Percentiles rank a stretch among this genome's conserved stretches.
Conservation (phyloP, 2,329 filamentous ascomycete genomes). For the Talaromyces sp. region DNA sequence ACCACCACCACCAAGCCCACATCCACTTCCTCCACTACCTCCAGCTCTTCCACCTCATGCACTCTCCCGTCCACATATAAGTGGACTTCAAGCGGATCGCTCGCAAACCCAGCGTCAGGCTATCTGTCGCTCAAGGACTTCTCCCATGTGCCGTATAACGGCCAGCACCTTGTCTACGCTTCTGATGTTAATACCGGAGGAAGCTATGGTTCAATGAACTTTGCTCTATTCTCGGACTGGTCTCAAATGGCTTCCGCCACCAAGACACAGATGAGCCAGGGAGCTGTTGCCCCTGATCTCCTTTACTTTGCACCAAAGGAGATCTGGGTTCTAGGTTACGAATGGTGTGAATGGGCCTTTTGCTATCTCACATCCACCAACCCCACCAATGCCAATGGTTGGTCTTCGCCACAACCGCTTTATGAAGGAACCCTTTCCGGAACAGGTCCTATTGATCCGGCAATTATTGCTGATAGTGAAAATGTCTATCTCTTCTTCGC, state of each 20-base stretch:
- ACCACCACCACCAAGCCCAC: not conserved
- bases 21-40: not conserved
- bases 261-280: slow-evolving; percentile 51
- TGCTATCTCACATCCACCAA: slow-evolving; percentile 59
- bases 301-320: slow-evolving; percentile 62
- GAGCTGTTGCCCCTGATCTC: slow-evolving; percentile 58
- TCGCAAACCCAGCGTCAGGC: slow-evolving; percentile 53
- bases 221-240: slow-evolving; percentile 55
- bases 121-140: slow-evolving; percentile 64
- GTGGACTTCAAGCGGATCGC: slow-evolving; percentile 53
- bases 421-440: slow-evolving; percentile 54
- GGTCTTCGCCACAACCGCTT: slow-evolving; percentile 54
- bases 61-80: slow-evolving; percentile 54
- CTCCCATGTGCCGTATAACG: slow-evolving; percentile 54
- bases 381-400: slow-evolving; percentile 57
- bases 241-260: slow-evolving; percentile 49
- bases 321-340: slow-evolving; percentile 63
- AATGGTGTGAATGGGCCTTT: slow-evolving; percentile 61
- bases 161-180: slow-evolving; percentile 60
- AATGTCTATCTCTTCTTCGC: slow-evolving; percentile 68
- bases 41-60: slow-evolving; percentile 35
- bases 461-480: slow-evolving; percentile 58
- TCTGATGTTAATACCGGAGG: slow-evolving; percentile 46
- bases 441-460: slow-evolving; percentile 61
- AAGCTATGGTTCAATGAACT: slow-evolving; percentile 58